A percentile compares a stretch with the other conserved stretches of the same genome.
Conservation (phyloP, 108 stramenopile species). For the Cyclotella atomus region DNA sequence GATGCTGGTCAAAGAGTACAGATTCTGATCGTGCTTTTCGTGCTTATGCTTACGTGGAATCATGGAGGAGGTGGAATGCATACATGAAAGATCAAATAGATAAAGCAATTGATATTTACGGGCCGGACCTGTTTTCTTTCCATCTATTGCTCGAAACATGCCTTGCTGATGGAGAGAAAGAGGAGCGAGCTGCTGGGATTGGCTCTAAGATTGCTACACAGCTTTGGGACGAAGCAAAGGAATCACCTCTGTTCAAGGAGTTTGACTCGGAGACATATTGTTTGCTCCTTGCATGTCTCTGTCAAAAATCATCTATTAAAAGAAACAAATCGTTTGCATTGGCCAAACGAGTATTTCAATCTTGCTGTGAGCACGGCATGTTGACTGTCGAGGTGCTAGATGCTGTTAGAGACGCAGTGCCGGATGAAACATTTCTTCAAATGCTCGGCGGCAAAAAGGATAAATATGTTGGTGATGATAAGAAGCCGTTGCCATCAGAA, state of each 20-base stretch:
- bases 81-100: background rate
- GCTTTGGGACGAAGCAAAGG: constrained; percentile 23
- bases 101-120: background rate
- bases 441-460: constrained; percentile 6
- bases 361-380: constrained; percentile 33
- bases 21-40: constrained; percentile 36
- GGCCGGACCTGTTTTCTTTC: constrained; percentile 17
- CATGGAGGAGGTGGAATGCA: constrained; percentile 35
- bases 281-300: constrained; percentile 17
- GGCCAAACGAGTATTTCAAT: constrained; percentile 7
- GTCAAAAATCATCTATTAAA: constrained; percentile 27
- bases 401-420: constrained; percentile 14
- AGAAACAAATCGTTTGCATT: constrained; percentile 6
- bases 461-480: no score
- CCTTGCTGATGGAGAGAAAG: background rate
- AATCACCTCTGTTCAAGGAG: background rate
- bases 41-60: constrained; percentile 27
- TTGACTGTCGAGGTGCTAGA: constrained; percentile 14
- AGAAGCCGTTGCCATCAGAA: background rate
- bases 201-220: constrained; percentile 38
- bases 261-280: constrained; percentile 24
- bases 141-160: constrained; percentile 19
- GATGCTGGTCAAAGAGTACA: constrained; percentile 38
- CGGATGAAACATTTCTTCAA: constrained; percentile 20
- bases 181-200: constrained; percentile 12